Evolutionary conservation across 768 basidiomycete genomes (phyloP), one percentile per base, ranked within the genome.

Genomic region (Pilatotrama ljubarskyi): DNA sequence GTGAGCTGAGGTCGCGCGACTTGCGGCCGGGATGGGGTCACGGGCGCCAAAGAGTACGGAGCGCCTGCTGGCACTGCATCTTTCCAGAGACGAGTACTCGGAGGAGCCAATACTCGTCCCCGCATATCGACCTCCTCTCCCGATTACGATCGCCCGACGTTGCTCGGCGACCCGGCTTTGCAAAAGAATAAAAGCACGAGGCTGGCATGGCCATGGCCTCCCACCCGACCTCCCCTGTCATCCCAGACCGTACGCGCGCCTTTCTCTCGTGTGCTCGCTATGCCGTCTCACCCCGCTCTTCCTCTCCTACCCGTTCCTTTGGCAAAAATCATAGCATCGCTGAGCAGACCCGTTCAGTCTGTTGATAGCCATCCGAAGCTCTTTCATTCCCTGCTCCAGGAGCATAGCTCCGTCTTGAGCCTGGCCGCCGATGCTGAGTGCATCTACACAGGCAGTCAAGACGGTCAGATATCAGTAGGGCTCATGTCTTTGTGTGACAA

Each of bases 361-460:
- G 42, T 38, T 4, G 51, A 59, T 15, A 51, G 35, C 7, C 62
- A 48, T 10, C 70, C 68, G 1, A 59, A 58, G 20, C 80, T 90
- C 0, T 68, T 84, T 5, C 91, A 93, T 70, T 85, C 88, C 3
- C 78, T 93, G n/a, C 80, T 85, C 63, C 85, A 90, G 70, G 76
- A 80, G 37, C 60, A 80, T 49, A 85, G 80, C 70, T 92, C 91
- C 6, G 84, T 93, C 3, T 77, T 93, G 29, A 86, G 88, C 68
- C 75, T 93, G 14, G 89, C 87, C 25, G 87, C 91, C 2, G 87
- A 88, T 68, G 80, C 81, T 6, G 70, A 77, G 13, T 81, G 90
- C 68, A 90, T 96, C 44, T 96, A 90, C 69, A 88, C 87, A 55
- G 93, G 93, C 1, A 90, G 85, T 64, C 93, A 95, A 69, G 83